These are phyloP conservation scores for Mycena chlorophos DNA, from an alignment of 768 basidiomycete species.

Conservation along the genomic window DNA sequence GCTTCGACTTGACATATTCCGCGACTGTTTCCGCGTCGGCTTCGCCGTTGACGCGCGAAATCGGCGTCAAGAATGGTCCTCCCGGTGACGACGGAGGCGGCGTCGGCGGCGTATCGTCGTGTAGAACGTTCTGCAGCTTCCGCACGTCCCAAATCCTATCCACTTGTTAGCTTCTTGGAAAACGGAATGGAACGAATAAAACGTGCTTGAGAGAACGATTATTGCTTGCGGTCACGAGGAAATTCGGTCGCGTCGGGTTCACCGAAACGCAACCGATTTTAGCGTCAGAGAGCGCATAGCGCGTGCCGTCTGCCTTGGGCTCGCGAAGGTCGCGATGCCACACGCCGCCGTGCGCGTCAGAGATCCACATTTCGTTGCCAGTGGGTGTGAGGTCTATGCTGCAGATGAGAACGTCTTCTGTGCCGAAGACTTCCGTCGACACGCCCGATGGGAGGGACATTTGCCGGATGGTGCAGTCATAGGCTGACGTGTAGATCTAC, in stretches of 20 bases:
- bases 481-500: constrained; percentile 79
- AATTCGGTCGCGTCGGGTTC: constrained; percentile 67
- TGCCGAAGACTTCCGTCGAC: constrained; percentile 67
- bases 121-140: constrained; percentile 52
- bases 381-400: constrained; percentile 66
- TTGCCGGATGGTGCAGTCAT: constrained; percentile 75
- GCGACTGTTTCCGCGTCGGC: constrained; percentile 46
- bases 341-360: constrained; percentile 67
- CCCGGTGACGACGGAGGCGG: constrained; percentile 31
- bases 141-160: constrained; percentile 79
- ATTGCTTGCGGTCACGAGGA: constrained; percentile 77
- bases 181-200: not conserved
- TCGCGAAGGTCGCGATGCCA: constrained; percentile 79
- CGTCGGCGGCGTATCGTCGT: constrained; percentile 30
- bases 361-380: constrained; percentile 84
- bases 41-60: constrained; percentile 26
- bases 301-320: constrained; percentile 50
- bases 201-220: constrained; percentile 67
- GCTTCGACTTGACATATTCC: constrained; percentile 49
- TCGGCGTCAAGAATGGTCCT: constrained; percentile 14
- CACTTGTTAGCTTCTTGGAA: not conserved
- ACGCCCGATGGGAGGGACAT: constrained; percentile 73
- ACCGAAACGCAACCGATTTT: constrained; percentile 82
- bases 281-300: constrained; percentile 65
- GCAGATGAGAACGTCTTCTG: constrained; percentile 62